Base-by-base conservation (phyloP, 1,284 basidiomycete species). In the Vanrija humicola region DNA sequence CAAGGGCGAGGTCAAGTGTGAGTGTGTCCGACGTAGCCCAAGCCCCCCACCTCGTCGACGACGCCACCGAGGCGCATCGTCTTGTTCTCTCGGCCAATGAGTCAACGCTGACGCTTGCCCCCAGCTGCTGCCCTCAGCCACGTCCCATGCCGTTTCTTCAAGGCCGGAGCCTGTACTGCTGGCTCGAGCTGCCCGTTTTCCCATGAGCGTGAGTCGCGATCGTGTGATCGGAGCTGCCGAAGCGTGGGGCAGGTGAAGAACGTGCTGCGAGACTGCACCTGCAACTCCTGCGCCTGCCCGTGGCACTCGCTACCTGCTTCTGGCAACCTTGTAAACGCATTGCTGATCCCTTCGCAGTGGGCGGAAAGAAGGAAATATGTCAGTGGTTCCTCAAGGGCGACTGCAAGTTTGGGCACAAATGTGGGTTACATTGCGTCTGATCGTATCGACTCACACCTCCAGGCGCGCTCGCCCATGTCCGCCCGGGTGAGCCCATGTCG, bases 61-160 rank as follows among this genome's bases (percentile, higher is more conserved):
- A 34, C 34, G 34, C 34, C 34, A 34, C 34, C 34, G 34, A 34
- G 34, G 34, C 34, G 34, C 34, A 34, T 34, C 34, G 34, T 34
- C 34, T 34, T 34, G 34, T 34, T 34, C 34, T 34, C 34, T 46
- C 26, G 44, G 23, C 28, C 34, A 34, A 34, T 34, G 34, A 34
- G 34, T 18, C 9, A n/a, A 15, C 26, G 39, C 46, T 48, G 44
- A 52, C 51, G 9, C 34, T 19, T 9, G 5, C 16, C 23, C 9
- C 2, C 52, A 59, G 59, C 62, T 38, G 66, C 66, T 9, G 64
- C 64, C 18, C 83, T 98, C 52, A 90, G 89, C 12, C 94, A 97
- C 80, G 95, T 98, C 25, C 94, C 94, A 3, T 98, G 95, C 82
- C 92, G 96, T 79, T 98, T 98, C 83, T 97, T 88, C 85, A 91